Percentiles rank a stretch among this genome's conserved stretches.
phyloP scores from a whole-genome alignment of 352 stramenopile species.

The Globisporangium splendens region DNA sequence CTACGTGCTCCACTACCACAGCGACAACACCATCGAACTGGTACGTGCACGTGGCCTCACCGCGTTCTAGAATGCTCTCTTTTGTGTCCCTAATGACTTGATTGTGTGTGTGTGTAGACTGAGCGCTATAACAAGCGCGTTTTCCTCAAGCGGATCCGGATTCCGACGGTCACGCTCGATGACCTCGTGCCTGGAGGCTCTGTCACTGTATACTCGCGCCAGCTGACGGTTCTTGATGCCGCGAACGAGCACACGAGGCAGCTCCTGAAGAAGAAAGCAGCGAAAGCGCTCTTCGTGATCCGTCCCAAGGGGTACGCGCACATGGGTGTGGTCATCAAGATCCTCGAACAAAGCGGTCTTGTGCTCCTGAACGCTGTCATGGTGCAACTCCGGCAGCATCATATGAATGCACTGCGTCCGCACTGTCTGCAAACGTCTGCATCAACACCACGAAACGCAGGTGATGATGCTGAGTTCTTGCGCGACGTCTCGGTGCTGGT shows the following conservation, averaged over 20 bases:
- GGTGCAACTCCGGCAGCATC: constrained; percentile 36
- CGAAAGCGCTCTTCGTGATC: constrained; percentile 47
- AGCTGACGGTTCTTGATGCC: constrained; percentile 60
- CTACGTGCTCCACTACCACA: constrained; percentile 74
- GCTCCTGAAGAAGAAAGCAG: constrained; percentile 26
- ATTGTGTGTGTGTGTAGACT: constrained; percentile 24
- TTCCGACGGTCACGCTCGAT: constrained; percentile 55
- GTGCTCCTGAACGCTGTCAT: constrained; percentile 42
- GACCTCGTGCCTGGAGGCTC: constrained; percentile 69
- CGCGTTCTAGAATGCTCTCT: neutral
- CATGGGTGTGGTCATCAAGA: constrained; percentile 43
- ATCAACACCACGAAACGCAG: too few relatives aligned
- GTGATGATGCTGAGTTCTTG: neutral
- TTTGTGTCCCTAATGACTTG: neutral
- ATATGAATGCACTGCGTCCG: constrained; percentile 20
- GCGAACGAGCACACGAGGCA: constrained; percentile 66
- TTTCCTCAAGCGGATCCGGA: constrained; percentile 81
- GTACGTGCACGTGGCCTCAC: constrained; percentile 20
- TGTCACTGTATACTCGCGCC: constrained; percentile 74
- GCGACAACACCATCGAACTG: constrained; percentile 69
- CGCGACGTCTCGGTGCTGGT: constrained; percentile 50
- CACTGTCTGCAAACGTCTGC: neutral
- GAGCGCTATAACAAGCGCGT: constrained; percentile 51
- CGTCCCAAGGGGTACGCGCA: constrained; percentile 38
- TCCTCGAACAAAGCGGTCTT: constrained; percentile 38